phyloP scores from a whole-genome alignment of 1,139 yeast genomes.

The Pichia inconspicua region DNA sequence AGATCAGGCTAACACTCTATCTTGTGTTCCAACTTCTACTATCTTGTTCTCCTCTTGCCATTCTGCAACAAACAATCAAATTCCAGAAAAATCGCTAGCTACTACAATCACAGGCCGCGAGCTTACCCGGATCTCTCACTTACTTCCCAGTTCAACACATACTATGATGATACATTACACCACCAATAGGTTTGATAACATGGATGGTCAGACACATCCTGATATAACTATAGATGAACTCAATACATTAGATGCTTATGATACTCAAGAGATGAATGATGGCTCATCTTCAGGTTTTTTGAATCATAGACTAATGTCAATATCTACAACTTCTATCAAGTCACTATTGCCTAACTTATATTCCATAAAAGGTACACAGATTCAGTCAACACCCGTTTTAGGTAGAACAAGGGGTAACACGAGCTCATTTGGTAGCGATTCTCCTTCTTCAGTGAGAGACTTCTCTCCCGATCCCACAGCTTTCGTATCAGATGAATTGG shows the following conservation, averaged over 20 bases:
- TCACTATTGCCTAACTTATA: slow-evolving; percentile 25
- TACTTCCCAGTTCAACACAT: no score
- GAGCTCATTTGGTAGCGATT: no score
- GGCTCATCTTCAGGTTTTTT: slow-evolving; percentile 1
- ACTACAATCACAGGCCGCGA: no score
- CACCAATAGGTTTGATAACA: neutral
- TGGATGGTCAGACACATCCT: neutral
- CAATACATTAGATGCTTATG: neutral
- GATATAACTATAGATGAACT: neutral
- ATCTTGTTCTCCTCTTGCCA: neutral
- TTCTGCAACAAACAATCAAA: neutral
- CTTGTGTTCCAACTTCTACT: neutral
- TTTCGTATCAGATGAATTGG: slow-evolving; percentile 42
- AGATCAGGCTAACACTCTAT: no score
- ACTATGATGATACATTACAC: no score
- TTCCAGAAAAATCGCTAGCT: neutral
- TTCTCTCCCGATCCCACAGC: slow-evolving; percentile 1
- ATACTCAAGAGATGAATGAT: neutral
- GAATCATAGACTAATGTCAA: slow-evolving; percentile 20
- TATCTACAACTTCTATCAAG: slow-evolving; percentile 26
- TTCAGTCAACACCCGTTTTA: slow-evolving; percentile 19
- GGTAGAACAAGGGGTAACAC: no score
- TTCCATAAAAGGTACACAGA: slow-evolving; percentile 16
- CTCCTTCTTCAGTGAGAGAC: neutral
- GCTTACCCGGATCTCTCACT: no score